Percentiles rank a stretch among this genome's conserved stretches.
phyloP scores from a whole-genome alignment of 805 yeast genomes.

The baker's yeast (Saccharomyces cerevisiae) region DNA sequence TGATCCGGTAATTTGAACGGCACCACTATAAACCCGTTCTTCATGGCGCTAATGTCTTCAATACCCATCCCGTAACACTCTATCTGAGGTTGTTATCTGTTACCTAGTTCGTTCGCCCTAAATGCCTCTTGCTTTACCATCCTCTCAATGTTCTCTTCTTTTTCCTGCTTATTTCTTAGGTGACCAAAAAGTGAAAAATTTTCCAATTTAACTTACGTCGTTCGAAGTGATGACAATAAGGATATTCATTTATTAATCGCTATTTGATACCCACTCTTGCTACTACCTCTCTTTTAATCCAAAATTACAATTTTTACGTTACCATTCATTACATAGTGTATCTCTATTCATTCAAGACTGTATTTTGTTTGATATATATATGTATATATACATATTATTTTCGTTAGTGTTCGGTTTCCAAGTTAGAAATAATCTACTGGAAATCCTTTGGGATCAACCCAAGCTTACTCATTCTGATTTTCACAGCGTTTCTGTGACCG shows the following conservation, averaged over 20 bases:
- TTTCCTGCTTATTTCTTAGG: neutral
- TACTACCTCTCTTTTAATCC: neutral
- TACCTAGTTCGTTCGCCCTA: neutral
- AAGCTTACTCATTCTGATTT: constrained; percentile 80
- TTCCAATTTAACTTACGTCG: neutral
- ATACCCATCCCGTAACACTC: neutral
- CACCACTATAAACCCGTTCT: constrained; percentile 30
- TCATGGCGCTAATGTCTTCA: constrained; percentile 14
- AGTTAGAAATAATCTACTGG: constrained; percentile 7
- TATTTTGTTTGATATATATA: too few species aligned
- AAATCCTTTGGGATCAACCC: constrained; percentile 41
- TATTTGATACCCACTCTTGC: neutral
- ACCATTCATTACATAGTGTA: neutral
- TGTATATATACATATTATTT: neutral
- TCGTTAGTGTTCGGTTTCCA: neutral
- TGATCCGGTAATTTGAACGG: constrained; percentile 27
- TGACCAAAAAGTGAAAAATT: constrained; percentile 1
- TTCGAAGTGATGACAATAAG: neutral
- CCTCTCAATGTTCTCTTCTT: neutral
- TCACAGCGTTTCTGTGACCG: constrained; percentile 95
- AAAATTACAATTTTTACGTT: neutral
- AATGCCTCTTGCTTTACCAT: neutral
- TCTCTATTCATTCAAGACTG: neutral
- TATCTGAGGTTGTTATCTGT: neutral
- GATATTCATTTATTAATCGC: neutral